A percentile compares a stretch with the other conserved stretches of the same genome.
These are phyloP conservation scores for Claviceps pazoutovae DNA, from an alignment of 2,329 filamentous ascomycete species.

Conservation along the genomic window DNA sequence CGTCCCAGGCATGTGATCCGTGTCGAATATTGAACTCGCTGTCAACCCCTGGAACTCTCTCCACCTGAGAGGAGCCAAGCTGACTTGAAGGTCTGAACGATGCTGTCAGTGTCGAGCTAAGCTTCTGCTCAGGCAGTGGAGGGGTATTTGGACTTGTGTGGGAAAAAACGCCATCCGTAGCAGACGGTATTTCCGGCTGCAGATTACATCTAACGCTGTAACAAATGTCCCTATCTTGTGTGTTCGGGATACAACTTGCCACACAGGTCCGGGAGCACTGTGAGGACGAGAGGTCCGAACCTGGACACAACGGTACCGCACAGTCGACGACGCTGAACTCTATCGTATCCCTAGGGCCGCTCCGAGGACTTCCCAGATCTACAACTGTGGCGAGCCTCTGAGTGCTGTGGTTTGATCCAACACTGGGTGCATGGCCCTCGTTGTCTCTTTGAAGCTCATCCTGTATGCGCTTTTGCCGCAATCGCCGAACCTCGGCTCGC, in stretches of 20 bases:
- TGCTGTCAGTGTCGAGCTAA: not conserved
- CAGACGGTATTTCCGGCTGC: not conserved
- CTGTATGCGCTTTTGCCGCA: constrained; percentile 43
- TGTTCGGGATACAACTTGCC: not conserved
- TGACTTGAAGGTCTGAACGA: constrained; percentile 2
- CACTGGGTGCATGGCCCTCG: constrained; percentile 20
- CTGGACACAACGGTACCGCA: not conserved
- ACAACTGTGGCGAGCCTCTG: constrained; percentile 13
- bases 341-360: constrained; percentile 34
- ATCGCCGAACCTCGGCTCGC: constrained; percentile 39
- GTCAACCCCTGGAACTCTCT: constrained; percentile 9
- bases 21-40: constrained; percentile 17
- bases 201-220: not conserved
- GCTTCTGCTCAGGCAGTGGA: not conserved
- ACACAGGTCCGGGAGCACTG: not conserved
- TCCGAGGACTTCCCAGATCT: constrained; percentile 17
- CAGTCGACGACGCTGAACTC: constrained; percentile 24
- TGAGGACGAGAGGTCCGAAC: constrained; percentile 1
- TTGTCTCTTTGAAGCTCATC: constrained; percentile 39
- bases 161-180: not conserved
- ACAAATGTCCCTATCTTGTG: not conserved
- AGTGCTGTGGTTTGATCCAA: constrained; percentile 14
- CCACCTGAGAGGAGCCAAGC: constrained; percentile 6
- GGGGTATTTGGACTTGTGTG: not conserved
- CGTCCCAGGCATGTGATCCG: constrained; percentile 18